phyloP scores from a whole-genome alignment of 2,329 filamentous ascomycete species.

The Xylariaceae sp. region DNA sequence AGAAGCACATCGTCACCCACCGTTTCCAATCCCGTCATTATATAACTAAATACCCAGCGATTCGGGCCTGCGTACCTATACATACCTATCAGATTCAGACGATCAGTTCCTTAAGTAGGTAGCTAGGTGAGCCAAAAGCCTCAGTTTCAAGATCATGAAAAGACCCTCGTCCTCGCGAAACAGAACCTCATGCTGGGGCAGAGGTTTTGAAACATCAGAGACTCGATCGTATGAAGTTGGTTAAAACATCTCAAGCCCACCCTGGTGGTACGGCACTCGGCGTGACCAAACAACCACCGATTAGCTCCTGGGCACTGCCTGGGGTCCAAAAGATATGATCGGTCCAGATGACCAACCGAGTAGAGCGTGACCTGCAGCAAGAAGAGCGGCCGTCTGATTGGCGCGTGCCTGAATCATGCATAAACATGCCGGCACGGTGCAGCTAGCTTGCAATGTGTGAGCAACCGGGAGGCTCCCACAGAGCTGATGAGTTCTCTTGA shows the following conservation, averaged over 20 bases:
- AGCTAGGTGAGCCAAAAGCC: neutral
- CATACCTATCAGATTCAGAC: too few species aligned
- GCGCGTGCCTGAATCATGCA: constrained; percentile 28
- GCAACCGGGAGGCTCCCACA: too few species aligned
- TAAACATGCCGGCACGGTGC: neutral
- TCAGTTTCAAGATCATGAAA: constrained; percentile 11
- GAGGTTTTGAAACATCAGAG: constrained; percentile 22
- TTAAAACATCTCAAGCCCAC: constrained; percentile 18
- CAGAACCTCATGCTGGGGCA: constrained; percentile 4
- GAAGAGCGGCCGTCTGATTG: constrained; percentile 16
- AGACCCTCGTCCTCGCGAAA: neutral
- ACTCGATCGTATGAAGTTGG: constrained; percentile 6
- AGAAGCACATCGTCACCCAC: too few species aligned
- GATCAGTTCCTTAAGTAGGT: too few species aligned
- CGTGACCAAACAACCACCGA: constrained; percentile 1
- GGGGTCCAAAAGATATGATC: neutral
- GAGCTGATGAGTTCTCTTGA: too few species aligned
- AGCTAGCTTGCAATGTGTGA: too few species aligned
- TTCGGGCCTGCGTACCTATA: too few species aligned
- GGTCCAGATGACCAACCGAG: neutral
- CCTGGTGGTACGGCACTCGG: neutral
- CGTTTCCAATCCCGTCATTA: too few species aligned
- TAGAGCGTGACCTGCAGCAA: constrained; percentile 5
- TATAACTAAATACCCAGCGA: too few species aligned
- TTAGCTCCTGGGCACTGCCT: too few species aligned